phyloP scores from a whole-genome alignment of 2,329 filamentous ascomycete species.

The Coniosporium tulheliwenetii region DNA sequence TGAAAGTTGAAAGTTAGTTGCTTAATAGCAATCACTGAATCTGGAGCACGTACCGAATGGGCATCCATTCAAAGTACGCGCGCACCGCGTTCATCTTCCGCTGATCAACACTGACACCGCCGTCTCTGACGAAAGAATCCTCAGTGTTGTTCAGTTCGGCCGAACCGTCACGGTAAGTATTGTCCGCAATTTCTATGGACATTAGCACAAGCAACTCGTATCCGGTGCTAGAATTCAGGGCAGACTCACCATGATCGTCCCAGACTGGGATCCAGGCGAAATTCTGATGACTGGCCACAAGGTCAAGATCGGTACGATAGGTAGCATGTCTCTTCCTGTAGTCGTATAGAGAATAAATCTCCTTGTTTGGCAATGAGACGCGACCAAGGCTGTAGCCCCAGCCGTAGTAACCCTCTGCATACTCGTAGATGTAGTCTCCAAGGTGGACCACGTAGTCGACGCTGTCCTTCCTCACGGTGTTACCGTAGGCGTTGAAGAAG shows the following conservation, averaged over 20 bases:
- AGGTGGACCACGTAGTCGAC: slow-evolving; percentile 31
- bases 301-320: slow-evolving; percentile 46
- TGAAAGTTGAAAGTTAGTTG: background rate
- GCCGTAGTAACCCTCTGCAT: slow-evolving; percentile 22
- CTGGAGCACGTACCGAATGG: slow-evolving; percentile 17
- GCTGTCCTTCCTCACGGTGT: slow-evolving; percentile 16
- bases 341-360: slow-evolving; percentile 23
- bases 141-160: slow-evolving; percentile 50
- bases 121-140: slow-evolving; percentile 43
- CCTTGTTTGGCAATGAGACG: slow-evolving; percentile 35
- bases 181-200: slow-evolving; percentile 24
- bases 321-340: slow-evolving; percentile 33
- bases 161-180: slow-evolving; percentile 48
- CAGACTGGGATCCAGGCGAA: slow-evolving; percentile 44
- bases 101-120: slow-evolving; percentile 49
- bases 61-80: slow-evolving; percentile 54
- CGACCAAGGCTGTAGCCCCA: slow-evolving; percentile 24
- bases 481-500: slow-evolving; percentile 22
- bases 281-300: slow-evolving; percentile 32
- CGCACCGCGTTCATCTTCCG: slow-evolving; percentile 59
- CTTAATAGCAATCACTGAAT: too few relatives aligned
- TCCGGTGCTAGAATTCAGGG: too few relatives aligned
- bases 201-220: too few relatives aligned
- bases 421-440: slow-evolving; percentile 51
- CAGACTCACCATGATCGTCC: slow-evolving; percentile 38